These are phyloP conservation scores for Claviceps sp. DNA, from an alignment of 2,329 filamentous ascomycete genomes.

Conservation along the genomic window DNA sequence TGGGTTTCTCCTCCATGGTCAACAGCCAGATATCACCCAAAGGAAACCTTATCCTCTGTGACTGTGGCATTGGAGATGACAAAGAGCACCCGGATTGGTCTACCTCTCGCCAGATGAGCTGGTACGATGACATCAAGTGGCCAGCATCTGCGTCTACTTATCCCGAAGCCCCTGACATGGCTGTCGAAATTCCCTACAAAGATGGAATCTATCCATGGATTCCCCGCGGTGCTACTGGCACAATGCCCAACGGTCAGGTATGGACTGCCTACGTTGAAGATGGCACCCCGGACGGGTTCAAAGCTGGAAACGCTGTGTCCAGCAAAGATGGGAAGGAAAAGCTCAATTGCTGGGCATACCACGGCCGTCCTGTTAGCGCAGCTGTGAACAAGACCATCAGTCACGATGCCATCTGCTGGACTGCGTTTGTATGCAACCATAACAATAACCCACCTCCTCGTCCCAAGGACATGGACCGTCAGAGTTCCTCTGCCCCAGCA, in stretches of 20 bases:
- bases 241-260: constrained; percentile 24
- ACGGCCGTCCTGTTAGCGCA: constrained; percentile 24
- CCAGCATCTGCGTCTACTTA: constrained; percentile 20
- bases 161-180: constrained; percentile 24
- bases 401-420: constrained; percentile 24
- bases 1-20: constrained; percentile 11
- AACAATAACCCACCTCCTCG: constrained; percentile 19
- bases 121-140: constrained; percentile 27
- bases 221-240: constrained; percentile 22
- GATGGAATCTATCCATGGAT: constrained; percentile 27
- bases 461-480: constrained; percentile 22
- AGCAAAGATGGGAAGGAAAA: constrained; percentile 25
- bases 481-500: constrained; percentile 21
- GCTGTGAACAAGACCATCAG: constrained; percentile 26
- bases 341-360: constrained; percentile 29
- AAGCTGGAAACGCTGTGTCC: constrained; percentile 25
- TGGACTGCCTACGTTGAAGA: constrained; percentile 30
- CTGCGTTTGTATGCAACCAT: constrained; percentile 28
- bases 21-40: constrained; percentile 16
- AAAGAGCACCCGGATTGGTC: constrained; percentile 26
- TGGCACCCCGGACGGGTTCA: constrained; percentile 25
- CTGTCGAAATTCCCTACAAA: constrained; percentile 24
- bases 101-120: constrained; percentile 30
- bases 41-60: constrained; percentile 27
- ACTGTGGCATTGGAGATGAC: constrained; percentile 29